Evolutionary conservation across 1,284 basidiomycete genomes (phyloP).

Genomic region (Pascua guehoae): DNA sequence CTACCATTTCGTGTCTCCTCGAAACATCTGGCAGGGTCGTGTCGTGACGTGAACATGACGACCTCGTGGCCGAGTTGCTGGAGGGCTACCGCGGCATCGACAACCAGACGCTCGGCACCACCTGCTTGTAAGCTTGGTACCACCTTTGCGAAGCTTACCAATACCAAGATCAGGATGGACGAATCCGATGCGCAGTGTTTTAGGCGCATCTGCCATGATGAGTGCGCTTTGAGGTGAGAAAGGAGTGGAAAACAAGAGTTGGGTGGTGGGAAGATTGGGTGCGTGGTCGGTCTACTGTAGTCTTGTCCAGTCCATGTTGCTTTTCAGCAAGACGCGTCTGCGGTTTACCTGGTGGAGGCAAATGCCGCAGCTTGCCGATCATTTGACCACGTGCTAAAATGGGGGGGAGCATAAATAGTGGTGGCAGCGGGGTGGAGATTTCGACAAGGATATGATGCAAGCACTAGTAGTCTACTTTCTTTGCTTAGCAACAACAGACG

Average conservation of each 20-base stretch:
- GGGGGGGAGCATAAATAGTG: neutral
- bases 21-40: conserved; percentile 79
- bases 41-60: conserved; percentile 91
- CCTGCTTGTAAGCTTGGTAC: conserved; percentile 55
- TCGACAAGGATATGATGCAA: neutral
- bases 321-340: too few species aligned
- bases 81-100: conserved; percentile 89
- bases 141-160: conserved; percentile 55
- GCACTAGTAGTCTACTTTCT: neutral
- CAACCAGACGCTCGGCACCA: conserved; percentile 89
- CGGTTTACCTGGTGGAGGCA: too few species aligned
- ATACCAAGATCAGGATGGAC: conserved; percentile 94
- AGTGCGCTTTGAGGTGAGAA: neutral
- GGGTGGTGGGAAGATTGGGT: too few species aligned
- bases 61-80: conserved; percentile 81
- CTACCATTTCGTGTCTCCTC: conserved; percentile 83
- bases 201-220: conserved; percentile 1
- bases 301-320: too few species aligned
- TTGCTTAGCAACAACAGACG: neutral
- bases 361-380: too few species aligned
- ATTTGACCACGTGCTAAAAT: neutral
- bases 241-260: neutral
- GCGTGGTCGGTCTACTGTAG: too few species aligned
- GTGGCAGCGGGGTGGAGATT: neutral
- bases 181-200: conserved; percentile 65